Evolutionary conservation across 306 rosid species (phyloP).

Genomic region (Luffa aegyptiaca): DNA sequence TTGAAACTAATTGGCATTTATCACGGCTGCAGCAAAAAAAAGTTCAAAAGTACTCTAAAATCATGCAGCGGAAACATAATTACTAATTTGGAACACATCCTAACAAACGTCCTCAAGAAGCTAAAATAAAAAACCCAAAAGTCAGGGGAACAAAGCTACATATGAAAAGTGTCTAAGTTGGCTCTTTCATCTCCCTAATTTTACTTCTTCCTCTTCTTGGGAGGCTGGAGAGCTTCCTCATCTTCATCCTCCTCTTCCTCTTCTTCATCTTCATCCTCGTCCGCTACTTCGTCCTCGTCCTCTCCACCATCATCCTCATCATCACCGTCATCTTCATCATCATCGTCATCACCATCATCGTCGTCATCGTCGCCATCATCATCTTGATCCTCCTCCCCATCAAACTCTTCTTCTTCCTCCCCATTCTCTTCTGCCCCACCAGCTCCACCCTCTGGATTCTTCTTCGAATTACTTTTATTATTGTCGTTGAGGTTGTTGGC

Average conservation of each 20-base stretch:
- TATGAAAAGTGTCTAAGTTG: background rate
- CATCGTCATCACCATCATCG: conserved; percentile 27
- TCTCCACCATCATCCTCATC: conserved; percentile 35
- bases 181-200: conserved; percentile 7
- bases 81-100: conserved; percentile 12
- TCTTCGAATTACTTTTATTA: conserved; percentile 49
- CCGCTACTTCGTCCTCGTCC: conserved; percentile 46
- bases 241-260: conserved; percentile 64
- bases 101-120: conserved; percentile 7
- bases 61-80: conserved; percentile 6
- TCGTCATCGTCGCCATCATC: conserved; percentile 38
- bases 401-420: conserved; percentile 52
- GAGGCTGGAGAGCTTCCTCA: conserved; percentile 89
- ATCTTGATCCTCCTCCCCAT: conserved; percentile 14
- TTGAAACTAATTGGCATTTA: background rate
- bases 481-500: conserved; percentile 49
- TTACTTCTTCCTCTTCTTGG: conserved; percentile 92
- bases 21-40: conserved; percentile 4
- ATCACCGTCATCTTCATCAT: conserved; percentile 11
- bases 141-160: conserved; percentile 8
- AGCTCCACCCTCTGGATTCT: conserved; percentile 48
- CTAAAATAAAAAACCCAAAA: conserved; percentile 5
- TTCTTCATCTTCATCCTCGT: conserved; percentile 32
- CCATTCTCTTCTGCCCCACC: conserved; percentile 60
- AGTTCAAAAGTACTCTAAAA: background rate